Evolutionary conservation across 1,284 basidiomycete genomes (phyloP).

Genomic region (Ganoderma boninense): DNA sequence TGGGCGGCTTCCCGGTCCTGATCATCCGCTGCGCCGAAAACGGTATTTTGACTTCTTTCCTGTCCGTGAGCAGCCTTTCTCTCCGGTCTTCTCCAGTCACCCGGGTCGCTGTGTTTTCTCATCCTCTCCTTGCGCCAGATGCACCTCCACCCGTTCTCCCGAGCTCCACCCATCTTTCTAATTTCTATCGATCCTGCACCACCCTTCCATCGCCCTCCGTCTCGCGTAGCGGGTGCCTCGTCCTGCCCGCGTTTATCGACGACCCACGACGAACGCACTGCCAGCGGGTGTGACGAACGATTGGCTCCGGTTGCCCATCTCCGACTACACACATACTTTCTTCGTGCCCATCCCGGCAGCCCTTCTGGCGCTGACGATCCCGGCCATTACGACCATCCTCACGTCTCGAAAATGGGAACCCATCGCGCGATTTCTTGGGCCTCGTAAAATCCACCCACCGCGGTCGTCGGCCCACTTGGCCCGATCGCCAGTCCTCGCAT

Average conservation of each 20-base stretch:
- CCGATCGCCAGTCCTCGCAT: slow-evolving; percentile 9
- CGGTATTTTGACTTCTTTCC: slow-evolving; percentile 5
- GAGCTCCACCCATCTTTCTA: neutral
- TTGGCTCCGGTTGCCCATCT: neutral
- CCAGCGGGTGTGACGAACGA: neutral
- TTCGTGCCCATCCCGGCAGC: neutral
- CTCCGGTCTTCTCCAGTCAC: slow-evolving; percentile 4
- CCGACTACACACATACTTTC: slow-evolving; percentile 8
- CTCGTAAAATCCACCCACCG: slow-evolving; percentile 17
- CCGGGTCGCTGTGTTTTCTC: slow-evolving; percentile 10
- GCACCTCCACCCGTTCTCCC: neutral
- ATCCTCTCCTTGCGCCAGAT: neutral
- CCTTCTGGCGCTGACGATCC: slow-evolving; percentile 21
- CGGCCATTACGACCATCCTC: slow-evolving; percentile 11
- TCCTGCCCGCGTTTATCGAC: neutral
- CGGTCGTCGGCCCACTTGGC: slow-evolving; percentile 12
- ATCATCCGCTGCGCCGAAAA: slow-evolving; percentile 7
- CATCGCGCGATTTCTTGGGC: slow-evolving; percentile 1
- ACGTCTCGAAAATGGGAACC: slow-evolving; percentile 3
- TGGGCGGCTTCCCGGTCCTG: slow-evolving; percentile 11
- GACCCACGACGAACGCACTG: neutral
- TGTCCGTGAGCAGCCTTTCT: neutral
- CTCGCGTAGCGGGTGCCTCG: neutral
- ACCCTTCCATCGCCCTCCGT: neutral
- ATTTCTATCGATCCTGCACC: neutral